phyloP scores from a whole-genome alignment of 345 rosid genomes.

The Kandelia obovata region DNA sequence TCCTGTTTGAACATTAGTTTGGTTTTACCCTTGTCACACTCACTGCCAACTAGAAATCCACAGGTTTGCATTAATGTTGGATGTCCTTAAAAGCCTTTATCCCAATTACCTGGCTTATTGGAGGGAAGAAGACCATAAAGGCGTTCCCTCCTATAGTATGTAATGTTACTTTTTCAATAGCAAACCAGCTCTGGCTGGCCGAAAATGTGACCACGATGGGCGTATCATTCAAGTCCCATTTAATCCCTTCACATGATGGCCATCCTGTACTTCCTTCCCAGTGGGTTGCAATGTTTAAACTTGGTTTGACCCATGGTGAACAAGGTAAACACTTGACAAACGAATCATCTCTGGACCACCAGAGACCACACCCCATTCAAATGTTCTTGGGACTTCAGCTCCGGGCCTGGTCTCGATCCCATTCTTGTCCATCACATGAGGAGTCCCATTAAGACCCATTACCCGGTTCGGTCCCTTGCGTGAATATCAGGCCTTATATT shows the following conservation, averaged over 20 bases:
- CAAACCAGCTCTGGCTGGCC: constrained; percentile 18
- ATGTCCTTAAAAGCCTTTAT: background rate
- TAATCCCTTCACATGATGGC: constrained; percentile 15
- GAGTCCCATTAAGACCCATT: too few relatives aligned
- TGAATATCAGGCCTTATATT: too few relatives aligned
- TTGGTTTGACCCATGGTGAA: background rate
- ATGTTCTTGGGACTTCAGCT: too few relatives aligned
- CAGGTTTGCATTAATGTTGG: constrained; percentile 8
- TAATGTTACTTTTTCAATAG: constrained; percentile 13
- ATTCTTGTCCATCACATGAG: too few relatives aligned
- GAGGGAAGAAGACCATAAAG: constrained; percentile 23
- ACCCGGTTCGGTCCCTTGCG: too few relatives aligned
- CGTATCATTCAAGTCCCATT: background rate
- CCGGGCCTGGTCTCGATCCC: too few relatives aligned
- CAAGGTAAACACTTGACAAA: background rate
- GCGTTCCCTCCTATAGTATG: constrained; percentile 21
- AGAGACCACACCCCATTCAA: too few relatives aligned
- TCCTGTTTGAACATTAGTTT: background rate
- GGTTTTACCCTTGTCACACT: background rate
- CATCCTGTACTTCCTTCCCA: constrained; percentile 14
- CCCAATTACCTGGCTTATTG: constrained; percentile 12
- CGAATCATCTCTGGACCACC: background rate
- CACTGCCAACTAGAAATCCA: background rate
- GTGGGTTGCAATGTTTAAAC: background rate
- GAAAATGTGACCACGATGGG: constrained; percentile 18